Percentiles rank a stretch among this genome's conserved stretches.
Conservation (phyloP, 2,329 filamentous ascomycete species). For the Colletotrichum limetticola region DNA sequence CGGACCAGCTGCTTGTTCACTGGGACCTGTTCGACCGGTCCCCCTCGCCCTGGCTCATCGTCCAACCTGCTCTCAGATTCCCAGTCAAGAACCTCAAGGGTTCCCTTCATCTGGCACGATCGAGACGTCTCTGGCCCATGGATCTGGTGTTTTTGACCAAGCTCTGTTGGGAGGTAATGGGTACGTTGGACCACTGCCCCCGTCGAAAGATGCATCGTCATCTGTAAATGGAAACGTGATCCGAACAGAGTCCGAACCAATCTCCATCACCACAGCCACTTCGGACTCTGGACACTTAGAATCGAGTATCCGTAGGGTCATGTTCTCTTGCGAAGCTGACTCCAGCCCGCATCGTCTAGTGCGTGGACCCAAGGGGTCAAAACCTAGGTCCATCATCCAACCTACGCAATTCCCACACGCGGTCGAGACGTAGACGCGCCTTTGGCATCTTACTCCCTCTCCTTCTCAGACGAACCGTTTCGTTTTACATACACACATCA, state of each 20-base stretch:
- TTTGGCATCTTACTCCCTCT: not conserved
- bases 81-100: not conserved
- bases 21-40: not conserved
- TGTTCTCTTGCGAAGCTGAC: not conserved
- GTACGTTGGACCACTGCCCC: not conserved
- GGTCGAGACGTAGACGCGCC: not conserved
- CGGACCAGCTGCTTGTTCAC: not conserved
- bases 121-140: not conserved
- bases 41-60: not conserved
- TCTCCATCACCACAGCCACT: not conserved
- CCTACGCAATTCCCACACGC: not conserved
- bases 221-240: not conserved
- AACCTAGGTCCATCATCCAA: not conserved
- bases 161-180: not conserved
- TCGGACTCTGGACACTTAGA: not conserved
- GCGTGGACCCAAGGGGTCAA: not conserved
- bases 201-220: not conserved
- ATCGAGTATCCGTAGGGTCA: not conserved
- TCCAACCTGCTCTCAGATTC: not conserved
- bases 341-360: not conserved
- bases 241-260: not conserved
- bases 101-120: not conserved
- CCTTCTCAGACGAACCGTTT: not conserved
- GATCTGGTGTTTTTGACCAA: not conserved
- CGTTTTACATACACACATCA: not conserved